Evolutionary conservation across 2,329 filamentous ascomycete genomes (phyloP).

Genomic region (Aspergillus caelatus): DNA sequence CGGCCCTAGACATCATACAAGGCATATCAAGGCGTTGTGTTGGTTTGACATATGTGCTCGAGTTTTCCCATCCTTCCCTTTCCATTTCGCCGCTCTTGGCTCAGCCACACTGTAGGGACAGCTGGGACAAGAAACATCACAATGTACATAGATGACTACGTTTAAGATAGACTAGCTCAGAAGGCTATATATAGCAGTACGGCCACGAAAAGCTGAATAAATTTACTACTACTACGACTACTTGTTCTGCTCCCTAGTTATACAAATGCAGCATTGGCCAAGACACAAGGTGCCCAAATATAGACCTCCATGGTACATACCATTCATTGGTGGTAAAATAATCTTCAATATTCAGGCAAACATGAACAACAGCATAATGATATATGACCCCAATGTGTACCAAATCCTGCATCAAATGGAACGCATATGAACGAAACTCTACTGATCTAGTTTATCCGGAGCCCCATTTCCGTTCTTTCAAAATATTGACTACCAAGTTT

Average conservation of each 20-base stretch:
- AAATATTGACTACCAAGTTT: background rate
- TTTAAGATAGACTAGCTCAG: background rate
- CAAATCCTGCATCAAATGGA: no score
- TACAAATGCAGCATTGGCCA: no score
- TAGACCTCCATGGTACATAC: background rate
- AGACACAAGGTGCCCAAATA: background rate
- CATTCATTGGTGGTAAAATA: background rate
- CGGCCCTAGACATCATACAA: slow-evolving; percentile 13
- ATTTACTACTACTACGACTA: background rate
- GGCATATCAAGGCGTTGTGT: slow-evolving; percentile 23
- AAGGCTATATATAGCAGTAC: background rate
- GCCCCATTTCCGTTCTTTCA: background rate
- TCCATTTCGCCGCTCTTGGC: background rate
- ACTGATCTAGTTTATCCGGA: no score
- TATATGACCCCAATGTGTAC: background rate
- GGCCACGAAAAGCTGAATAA: background rate
- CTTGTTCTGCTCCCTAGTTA: background rate
- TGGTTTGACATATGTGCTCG: slow-evolving; percentile 1
- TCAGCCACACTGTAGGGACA: background rate
- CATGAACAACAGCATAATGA: background rate
- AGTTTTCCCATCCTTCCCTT: background rate
- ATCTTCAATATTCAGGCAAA: background rate
- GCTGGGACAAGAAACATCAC: background rate
- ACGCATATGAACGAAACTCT: no score
- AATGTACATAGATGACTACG: background rate